These are phyloP conservation scores for Solanum sitiens DNA, from an alignment of 257 asterid genomes.

Conservation along the genomic window DNA sequence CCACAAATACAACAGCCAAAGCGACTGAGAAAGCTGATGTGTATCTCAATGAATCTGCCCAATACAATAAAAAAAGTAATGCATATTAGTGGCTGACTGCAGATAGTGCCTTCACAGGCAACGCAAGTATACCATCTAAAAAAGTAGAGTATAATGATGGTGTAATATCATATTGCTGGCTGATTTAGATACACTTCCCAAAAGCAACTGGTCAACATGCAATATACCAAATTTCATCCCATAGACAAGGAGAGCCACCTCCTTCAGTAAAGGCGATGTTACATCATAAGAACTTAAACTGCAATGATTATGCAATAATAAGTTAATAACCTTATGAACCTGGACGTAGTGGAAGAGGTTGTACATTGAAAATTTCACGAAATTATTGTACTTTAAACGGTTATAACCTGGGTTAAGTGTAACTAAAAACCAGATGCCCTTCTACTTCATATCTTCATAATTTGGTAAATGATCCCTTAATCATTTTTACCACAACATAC, in stretches of 20 bases:
- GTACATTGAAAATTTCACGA: not conserved
- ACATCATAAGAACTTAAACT: not conserved
- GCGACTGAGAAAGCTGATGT: slow-evolving; percentile 80
- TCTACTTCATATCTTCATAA: not conserved
- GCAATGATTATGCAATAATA: not conserved
- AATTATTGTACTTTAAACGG: not conserved
- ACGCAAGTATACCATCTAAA: not conserved
- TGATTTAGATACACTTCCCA: not conserved
- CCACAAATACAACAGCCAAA: slow-evolving; percentile 72
- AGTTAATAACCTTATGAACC: not conserved
- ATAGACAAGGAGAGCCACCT: not conserved
- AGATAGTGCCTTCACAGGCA: not conserved
- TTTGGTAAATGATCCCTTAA: not conserved
- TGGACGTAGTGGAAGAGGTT: not conserved
- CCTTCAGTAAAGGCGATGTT: not conserved
- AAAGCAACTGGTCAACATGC: not conserved
- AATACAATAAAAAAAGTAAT: not conserved
- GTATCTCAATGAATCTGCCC: slow-evolving; percentile 77
- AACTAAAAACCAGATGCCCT: not conserved
- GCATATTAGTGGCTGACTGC: not conserved
- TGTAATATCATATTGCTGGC: not conserved
- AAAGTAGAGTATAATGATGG: not conserved
- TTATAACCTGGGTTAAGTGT: not conserved
- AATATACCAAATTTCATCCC: not conserved
- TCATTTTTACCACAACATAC: not conserved